Conservation (phyloP, 2,329 filamentous ascomycete genomes). For the Diaporthe sp. region DNA sequence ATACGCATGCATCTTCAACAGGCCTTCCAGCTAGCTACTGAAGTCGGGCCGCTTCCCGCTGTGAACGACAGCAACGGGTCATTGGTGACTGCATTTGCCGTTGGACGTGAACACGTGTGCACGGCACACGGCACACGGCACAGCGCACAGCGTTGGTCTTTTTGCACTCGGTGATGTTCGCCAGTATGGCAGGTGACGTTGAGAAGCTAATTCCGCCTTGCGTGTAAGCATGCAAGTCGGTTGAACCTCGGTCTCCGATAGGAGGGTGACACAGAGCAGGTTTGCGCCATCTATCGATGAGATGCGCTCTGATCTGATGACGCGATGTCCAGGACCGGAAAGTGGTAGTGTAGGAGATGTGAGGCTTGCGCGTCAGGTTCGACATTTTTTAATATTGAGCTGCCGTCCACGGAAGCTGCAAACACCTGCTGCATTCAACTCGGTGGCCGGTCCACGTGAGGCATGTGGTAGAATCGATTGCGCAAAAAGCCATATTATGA, state of each 20-base stretch:
- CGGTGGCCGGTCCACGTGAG: not conserved
- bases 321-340: conserved; percentile 8
- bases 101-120: not conserved
- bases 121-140: not conserved
- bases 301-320: not conserved
- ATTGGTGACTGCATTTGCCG: not conserved
- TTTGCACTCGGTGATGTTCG: not conserved
- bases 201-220: not conserved
- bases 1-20: not conserved
- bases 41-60: conserved; percentile 10
- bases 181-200: not conserved
- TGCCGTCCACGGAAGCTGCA: not conserved
- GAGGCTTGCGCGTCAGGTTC: not conserved
- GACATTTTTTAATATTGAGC: not conserved
- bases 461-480: not conserved
- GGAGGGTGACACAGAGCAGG: not conserved
- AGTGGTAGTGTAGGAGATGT: conserved; percentile 4
- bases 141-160: not conserved
- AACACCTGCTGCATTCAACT: not conserved
- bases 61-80: not conserved
- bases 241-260: not conserved
- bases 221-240: not conserved
- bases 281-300: not conserved
- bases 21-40: not conserved
- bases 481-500: not conserved